These are phyloP conservation scores for Lobosporangium transversale DNA, from an alignment of 192 early-diverging fungal species.

Conservation along the genomic window DNA sequence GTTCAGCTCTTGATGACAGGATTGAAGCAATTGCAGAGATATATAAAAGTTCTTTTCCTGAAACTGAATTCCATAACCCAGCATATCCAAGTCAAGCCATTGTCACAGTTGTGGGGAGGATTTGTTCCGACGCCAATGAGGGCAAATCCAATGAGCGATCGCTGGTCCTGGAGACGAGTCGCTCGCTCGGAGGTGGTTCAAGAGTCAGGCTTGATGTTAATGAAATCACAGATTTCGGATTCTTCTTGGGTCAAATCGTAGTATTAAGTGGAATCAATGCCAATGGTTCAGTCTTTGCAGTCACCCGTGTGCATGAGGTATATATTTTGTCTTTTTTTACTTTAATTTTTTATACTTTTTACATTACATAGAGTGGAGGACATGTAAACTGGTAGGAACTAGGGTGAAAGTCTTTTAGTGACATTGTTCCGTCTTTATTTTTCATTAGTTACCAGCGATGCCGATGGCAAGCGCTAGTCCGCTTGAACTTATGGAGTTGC, in stretches of 20 bases:
- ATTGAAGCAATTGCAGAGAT: slow-evolving; percentile 41
- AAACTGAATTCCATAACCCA: slow-evolving; percentile 28
- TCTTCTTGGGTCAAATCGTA: slow-evolving; percentile 94
- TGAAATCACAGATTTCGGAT: slow-evolving; percentile 64
- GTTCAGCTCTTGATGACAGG: slow-evolving; percentile 47
- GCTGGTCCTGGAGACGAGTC: slow-evolving; percentile 84
- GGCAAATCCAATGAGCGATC: slow-evolving; percentile 76
- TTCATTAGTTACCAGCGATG: slow-evolving; percentile 60
- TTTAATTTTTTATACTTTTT: slow-evolving; percentile 10
- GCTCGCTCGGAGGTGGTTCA: slow-evolving; percentile 74
- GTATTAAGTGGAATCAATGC: slow-evolving; percentile 75
- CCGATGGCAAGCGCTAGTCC: slow-evolving; percentile 58
- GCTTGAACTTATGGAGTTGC: slow-evolving; percentile 53
- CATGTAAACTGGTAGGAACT: no score
- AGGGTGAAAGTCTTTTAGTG: slow-evolving; percentile 15
- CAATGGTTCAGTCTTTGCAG: slow-evolving; percentile 64
- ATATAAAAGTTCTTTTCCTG: slow-evolving; percentile 25
- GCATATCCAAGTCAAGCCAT: slow-evolving; percentile 13
- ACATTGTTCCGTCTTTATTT: not conserved
- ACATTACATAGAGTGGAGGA: no score
- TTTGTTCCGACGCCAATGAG: slow-evolving; percentile 75
- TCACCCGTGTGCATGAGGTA: slow-evolving; percentile 65
- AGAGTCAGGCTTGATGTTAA: slow-evolving; percentile 74
- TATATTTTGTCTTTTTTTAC: slow-evolving; percentile 27
- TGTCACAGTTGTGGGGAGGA: slow-evolving; percentile 70